Evolutionary conservation across 192 early-diverging fungal genomes (phyloP), one percentile per base, ranked within the genome.

Genomic region (Coemansia sp.): DNA sequence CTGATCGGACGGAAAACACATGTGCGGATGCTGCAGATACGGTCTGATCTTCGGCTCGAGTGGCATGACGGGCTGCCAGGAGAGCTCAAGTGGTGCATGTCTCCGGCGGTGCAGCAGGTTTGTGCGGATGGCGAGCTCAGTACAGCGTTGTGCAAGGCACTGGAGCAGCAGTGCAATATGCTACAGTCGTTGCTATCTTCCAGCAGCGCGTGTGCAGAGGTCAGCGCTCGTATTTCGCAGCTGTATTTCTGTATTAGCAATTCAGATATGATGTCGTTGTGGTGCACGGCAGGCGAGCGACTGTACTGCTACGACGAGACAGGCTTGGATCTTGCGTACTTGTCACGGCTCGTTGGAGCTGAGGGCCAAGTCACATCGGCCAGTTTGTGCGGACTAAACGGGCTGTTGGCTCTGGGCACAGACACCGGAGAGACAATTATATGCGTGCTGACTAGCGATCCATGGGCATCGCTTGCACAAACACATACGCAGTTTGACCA

Each of bases 371-470:
- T 53, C 29, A 15, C 32, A 11, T 17, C 62, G 1, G 45, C 66
- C 10, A 61, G 58, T 37, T 10, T 64, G 24, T 65, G 62, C 51
- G 68, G 65, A 5, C 19, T 25, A n/a, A 80, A 58, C 24, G 72
- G 77, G n/a, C 17, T 80, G 59, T 25, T 80, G 2, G 62, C 65
- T 6, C 25, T 80, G 6, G 72, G 68, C 4, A 70, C 67, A 48
- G 22, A 61, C n/a, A 69, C 61, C 23, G 77, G 77, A 12, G 77
- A 80, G 35, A 54, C 58, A 10, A 29, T 75, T n/a, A 12, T 80
- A 10, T 65, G 62, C 12, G 35, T 65, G 39, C 60, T 80, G 43
- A 67, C 74, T 9, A 56, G 61, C 4, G 68, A 76, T 23, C 51
- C 56, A 0, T 24, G 52, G 17, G 35, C 65, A 2, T 38, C 61